These are phyloP conservation scores for Syzygium oleosum DNA, from an alignment of 345 rosid genomes.

Conservation along the genomic window DNA sequence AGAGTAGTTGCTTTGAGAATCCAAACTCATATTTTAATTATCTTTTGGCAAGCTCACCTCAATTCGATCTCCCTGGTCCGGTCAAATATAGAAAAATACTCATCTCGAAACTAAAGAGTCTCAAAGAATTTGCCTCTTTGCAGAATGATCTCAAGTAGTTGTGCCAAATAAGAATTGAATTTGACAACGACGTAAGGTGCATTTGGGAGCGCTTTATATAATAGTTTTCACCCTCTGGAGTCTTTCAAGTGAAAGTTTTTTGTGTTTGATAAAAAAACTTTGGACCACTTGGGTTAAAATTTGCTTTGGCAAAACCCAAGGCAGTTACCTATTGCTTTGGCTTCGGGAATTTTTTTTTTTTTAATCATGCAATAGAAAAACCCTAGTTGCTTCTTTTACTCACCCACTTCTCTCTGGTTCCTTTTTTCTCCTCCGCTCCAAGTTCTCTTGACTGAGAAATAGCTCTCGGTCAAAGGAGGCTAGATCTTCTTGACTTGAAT, in stretches of 20 bases:
- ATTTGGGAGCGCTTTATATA: rapidly evolving
- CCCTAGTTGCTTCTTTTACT: too few relatives aligned
- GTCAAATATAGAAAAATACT: background rate
- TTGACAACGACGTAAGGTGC: background rate
- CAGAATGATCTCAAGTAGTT: background rate
- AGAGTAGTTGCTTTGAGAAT: background rate
- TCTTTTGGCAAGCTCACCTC: background rate
- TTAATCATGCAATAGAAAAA: too few relatives aligned
- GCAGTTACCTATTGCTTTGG: background rate
- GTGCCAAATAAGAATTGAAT: background rate
- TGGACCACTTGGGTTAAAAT: background rate
- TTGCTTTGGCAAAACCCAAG: background rate
- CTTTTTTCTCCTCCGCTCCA: too few relatives aligned
- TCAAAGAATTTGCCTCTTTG: background rate
- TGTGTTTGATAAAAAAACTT: background rate
- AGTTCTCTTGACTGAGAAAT: too few relatives aligned
- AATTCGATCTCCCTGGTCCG: background rate
- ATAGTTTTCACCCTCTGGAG: background rate
- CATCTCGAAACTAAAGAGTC: background rate
- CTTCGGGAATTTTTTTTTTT: background rate
- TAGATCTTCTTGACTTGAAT: too few relatives aligned
- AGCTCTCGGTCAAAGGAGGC: too few relatives aligned
- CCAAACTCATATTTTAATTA: background rate
- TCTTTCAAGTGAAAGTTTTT: background rate
- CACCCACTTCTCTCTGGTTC: too few relatives aligned